Conservation (phyloP, 1,284 basidiomycete genomes). For the Sutorius eximius region DNA sequence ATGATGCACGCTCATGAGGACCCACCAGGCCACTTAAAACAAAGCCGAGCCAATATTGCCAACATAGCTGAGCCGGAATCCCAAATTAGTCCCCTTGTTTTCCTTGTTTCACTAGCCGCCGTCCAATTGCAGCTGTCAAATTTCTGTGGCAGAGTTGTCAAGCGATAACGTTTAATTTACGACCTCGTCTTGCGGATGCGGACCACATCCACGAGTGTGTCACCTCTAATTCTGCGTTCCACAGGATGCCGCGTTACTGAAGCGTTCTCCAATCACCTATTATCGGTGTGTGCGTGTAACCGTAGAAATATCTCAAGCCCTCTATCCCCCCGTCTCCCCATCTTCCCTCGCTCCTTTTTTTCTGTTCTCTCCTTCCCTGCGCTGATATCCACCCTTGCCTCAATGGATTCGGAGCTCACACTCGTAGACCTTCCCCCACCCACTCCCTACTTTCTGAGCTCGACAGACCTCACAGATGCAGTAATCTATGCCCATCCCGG, state of each 20-base stretch:
- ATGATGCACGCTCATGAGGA: background rate
- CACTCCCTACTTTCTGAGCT: conserved; percentile 30
- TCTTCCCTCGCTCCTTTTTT: background rate
- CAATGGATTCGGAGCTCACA: conserved; percentile 32
- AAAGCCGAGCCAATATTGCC: no score
- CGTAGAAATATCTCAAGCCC: background rate
- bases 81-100: background rate
- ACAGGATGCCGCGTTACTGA: conserved; percentile 6
- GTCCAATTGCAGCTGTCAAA: background rate
- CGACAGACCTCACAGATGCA: conserved; percentile 16
- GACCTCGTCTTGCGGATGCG: background rate
- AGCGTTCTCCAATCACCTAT: background rate
- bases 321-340: no score
- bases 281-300: background rate
- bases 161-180: background rate
- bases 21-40: background rate
- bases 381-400: no score
- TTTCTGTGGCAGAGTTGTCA: background rate
- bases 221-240: background rate
- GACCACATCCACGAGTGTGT: background rate
- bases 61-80: background rate
- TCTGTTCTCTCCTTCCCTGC: background rate
- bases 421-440: conserved; percentile 30
- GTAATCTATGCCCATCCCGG: conserved; percentile 19
- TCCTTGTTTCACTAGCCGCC: background rate